Base-by-base conservation (phyloP, 2,329 filamentous ascomycete genomes). In the Pseudogymnoascus sp. region DNA sequence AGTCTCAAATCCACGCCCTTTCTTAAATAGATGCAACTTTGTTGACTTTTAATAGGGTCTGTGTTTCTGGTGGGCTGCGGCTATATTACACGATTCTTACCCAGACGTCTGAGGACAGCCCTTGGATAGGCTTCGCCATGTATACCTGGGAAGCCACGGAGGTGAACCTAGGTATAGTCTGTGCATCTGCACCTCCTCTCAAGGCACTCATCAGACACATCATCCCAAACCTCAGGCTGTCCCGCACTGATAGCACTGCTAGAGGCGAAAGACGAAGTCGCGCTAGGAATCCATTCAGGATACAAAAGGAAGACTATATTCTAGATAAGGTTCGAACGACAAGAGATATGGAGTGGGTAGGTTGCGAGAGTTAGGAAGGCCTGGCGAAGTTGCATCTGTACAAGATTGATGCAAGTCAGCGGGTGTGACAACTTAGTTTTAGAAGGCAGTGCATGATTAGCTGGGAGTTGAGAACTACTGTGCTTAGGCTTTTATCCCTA, bases 91-190 rank as follows among this genome's bases (percentile, higher is more conserved):
- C 37, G 37, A 40, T 40, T 40, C 37, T 40, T 40, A 40, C 37
- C 11, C 37, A 40, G 37, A 40, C 5, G 37, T 40, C 37, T 18
- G 37, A 40, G 6, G 37, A 40, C 37, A 40, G 37, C 37, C 37
- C 37, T 40, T 40, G 37, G 37, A 40, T 40, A 16, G 37, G 37
- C 37, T 40, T 40, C 14, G 37, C 37, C 37, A 40, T 40, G 37
- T 40, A 40, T 40, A 40, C 37, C 37, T 97, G 93, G 93, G 93
- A 90, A 14, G 89, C 89, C 11, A 86, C 97, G 62, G 93, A 97
- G 74, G 91, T 96, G 71, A 95, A 96, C 68, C 81, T 96, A 1
- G 93, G 91, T 16, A 92, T 97, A 69, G 88, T 92, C 67, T 96
- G 91, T 72, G 93, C 89, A 44, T 96, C 92, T 70, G 89, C 97